Conservation (phyloP, 2,329 filamentous ascomycete genomes). For the Epichloe gansuensis region DNA sequence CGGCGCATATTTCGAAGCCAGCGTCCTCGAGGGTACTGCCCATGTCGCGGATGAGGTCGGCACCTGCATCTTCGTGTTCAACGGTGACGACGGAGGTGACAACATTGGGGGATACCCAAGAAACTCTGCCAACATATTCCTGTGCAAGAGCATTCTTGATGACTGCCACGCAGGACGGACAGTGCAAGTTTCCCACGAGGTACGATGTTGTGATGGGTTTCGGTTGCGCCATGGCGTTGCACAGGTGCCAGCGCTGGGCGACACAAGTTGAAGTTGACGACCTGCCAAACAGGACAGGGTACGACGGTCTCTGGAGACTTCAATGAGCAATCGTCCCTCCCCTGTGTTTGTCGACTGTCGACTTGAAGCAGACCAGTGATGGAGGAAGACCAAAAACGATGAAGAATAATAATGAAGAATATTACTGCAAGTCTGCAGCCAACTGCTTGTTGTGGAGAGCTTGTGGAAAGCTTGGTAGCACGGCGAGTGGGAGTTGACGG, state of each 20-base stretch:
- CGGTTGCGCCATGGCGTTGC: slow-evolving; percentile 16
- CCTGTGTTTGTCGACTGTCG: neutral
- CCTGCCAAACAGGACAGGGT: neutral
- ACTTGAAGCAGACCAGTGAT: neutral
- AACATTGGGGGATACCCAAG: slow-evolving; percentile 56
- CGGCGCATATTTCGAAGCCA: slow-evolving; percentile 46
- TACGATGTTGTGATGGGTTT: slow-evolving; percentile 43
- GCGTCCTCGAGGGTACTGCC: slow-evolving; percentile 38
- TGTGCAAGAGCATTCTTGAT: slow-evolving; percentile 48
- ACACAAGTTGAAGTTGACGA: neutral
- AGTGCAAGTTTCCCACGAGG: slow-evolving; percentile 65
- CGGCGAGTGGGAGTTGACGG: neutral
- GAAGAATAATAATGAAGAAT: neutral
- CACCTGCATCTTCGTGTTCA: slow-evolving; percentile 33
- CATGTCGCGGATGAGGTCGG: slow-evolving; percentile 31
- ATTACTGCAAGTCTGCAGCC: neutral
- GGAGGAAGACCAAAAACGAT: neutral
- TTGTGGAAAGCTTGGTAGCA: neutral
- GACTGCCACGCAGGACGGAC: slow-evolving; percentile 58
- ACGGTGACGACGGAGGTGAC: slow-evolving; percentile 58
- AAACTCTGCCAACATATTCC: slow-evolving; percentile 32
- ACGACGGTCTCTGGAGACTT: neutral
- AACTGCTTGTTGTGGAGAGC: neutral
- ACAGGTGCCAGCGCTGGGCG: slow-evolving; percentile 1
- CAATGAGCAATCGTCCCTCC: neutral